These are phyloP conservation scores for Cytospora piceae DNA, from an alignment of 2,329 filamentous ascomycete genomes.

Conservation along the genomic window DNA sequence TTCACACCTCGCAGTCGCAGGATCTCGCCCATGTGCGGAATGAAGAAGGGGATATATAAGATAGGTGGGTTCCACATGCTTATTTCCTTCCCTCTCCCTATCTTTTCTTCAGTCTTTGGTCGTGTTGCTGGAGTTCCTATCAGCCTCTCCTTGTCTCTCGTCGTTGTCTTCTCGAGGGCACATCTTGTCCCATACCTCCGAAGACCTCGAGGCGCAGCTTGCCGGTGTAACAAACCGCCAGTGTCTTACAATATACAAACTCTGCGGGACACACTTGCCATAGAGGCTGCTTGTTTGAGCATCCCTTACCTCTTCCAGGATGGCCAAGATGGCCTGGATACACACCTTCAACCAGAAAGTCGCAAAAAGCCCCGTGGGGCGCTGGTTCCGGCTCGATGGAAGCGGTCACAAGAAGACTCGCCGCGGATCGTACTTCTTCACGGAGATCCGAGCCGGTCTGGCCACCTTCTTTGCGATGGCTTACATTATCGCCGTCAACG, in stretches of 20 bases:
- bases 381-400: slow-evolving; percentile 79
- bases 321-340: slow-evolving; percentile 50
- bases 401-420: slow-evolving; percentile 66
- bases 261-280: slow-evolving; percentile 11
- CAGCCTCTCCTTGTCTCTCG: background rate
- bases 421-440: slow-evolving; percentile 77
- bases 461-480: slow-evolving; percentile 75
- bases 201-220: background rate
- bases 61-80: background rate
- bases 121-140: background rate
- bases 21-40: slow-evolving; percentile 8
- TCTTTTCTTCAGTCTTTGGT: background rate
- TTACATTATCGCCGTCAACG: slow-evolving; percentile 57
- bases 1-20: background rate
- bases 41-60: background rate
- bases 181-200: background rate
- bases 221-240: slow-evolving; percentile 8
- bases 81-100: background rate
- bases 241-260: slow-evolving; percentile 13
- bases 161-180: background rate
- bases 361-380: slow-evolving; percentile 67
- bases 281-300: slow-evolving; percentile 7
- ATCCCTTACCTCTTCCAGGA: background rate
- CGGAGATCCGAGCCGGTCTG: slow-evolving; percentile 80
- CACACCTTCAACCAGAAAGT: slow-evolving; percentile 59